Base-by-base conservation (phyloP, 192 early-diverging fungal genomes). In the Glomus cerebriforme region DNA sequence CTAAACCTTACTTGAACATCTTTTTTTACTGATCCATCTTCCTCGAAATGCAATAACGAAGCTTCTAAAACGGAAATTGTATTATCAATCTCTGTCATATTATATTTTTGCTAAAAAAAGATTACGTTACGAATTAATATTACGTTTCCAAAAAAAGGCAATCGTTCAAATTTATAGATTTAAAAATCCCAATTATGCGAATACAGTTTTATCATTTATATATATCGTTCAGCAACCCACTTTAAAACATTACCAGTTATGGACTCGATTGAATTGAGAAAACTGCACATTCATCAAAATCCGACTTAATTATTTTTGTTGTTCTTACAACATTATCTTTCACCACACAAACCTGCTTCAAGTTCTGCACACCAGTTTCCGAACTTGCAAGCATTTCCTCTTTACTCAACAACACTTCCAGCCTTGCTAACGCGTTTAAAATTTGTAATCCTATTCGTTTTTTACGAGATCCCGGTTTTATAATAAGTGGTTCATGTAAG, bases 341-440 rank as follows among this genome's bases (percentile, higher is more conserved):
- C 29, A 22, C 1, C 32, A 79, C 81, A 47, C 82, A 75, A 59
- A 82, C 78, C 17, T 78, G 77, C 26, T n/a, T 35, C 62, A 78
- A 68, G 34, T 68, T 54, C 65, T 78, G 43, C 4, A 78, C 65
- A 19, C 19, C 49, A 22, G 39, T 24, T 19, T 68, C 64, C 9
- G 77, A 58, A 78, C 64, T 78, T 19, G 77, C 77, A 32, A 78
- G 32, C 29, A 82, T 49, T 54, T 86, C 85, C 29, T 83, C 79
- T 64, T 79, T 86, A n/a, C 62, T 81, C 26, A 86, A 82, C 71
- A 86, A 73, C 62, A 86, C 80, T 76, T 86, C 85, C 3, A 86
- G 62, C 9, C 85, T 82, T 39, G 77, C 76, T 2, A 86, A 71
- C 10, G 83, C 81, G 66, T 86, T 86, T 13, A 86, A 69, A 67